These are phyloP conservation scores for Hanseniaspora valbyensis DNA, from an alignment of 805 yeast genomes.

Conservation along the genomic window DNA sequence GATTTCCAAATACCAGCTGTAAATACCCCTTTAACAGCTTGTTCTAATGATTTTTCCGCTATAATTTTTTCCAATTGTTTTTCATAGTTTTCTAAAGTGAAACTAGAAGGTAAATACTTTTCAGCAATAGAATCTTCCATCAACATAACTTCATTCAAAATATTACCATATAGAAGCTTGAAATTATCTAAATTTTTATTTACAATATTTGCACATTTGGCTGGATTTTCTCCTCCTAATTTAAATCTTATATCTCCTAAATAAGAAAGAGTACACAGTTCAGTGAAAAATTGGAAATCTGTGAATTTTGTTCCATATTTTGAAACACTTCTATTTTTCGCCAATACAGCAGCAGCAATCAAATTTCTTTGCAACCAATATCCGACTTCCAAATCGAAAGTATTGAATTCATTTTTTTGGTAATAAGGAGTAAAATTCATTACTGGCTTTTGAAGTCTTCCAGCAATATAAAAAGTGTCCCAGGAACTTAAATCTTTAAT, in stretches of 20 bases:
- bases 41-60: constrained; percentile 56
- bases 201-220: constrained; percentile 78
- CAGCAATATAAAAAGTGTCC: constrained; percentile 79
- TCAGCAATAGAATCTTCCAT: constrained; percentile 22
- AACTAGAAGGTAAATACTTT: constrained; percentile 32
- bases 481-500: constrained; percentile 68
- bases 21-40: constrained; percentile 69
- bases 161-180: constrained; percentile 61
- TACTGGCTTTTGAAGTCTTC: constrained; percentile 90
- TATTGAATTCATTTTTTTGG: constrained; percentile 31
- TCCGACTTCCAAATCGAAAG: constrained; percentile 43
- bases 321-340: constrained; percentile 28
- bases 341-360: constrained; percentile 62
- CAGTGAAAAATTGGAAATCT: constrained; percentile 58
- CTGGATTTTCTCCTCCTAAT: constrained; percentile 84
- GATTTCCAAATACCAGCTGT: constrained; percentile 77
- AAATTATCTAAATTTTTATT: constrained; percentile 60
- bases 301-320: constrained; percentile 35
- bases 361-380: constrained; percentile 68
- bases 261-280: constrained; percentile 72
- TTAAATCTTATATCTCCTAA: constrained; percentile 81
- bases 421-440: constrained; percentile 29
- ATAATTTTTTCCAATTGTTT: constrained; percentile 44
- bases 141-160: constrained; percentile 30
- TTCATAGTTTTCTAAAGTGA: constrained; percentile 30